Percentiles rank a stretch among this genome's conserved stretches.
Conservation (phyloP, 1,284 basidiomycete genomes). For the Ustilago tritici region DNA sequence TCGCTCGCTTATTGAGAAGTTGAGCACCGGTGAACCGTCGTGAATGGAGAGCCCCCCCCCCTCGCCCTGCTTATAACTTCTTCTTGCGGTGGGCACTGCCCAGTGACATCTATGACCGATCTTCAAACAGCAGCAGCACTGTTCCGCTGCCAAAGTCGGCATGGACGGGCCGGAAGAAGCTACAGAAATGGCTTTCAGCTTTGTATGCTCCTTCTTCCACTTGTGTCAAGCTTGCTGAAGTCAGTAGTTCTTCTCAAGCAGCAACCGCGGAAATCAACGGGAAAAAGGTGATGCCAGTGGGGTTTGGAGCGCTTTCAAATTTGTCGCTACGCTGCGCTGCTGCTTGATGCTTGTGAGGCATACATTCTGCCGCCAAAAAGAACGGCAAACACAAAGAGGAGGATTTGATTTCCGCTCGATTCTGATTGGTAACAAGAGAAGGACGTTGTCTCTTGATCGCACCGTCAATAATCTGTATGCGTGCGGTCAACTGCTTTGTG, state of each 20-base stretch:
- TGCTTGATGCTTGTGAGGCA: not conserved
- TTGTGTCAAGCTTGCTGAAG: conserved; percentile 2
- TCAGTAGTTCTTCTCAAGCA: not conserved
- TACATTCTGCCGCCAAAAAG: conserved; percentile 2
- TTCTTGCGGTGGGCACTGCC: not conserved
- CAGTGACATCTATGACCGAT: not conserved
- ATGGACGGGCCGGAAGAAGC: not conserved
- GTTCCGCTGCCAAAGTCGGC: not conserved
- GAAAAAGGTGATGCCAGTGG: not conserved
- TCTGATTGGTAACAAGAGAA: conserved; percentile 4
- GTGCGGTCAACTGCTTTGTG: not conserved
- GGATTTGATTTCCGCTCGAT: not conserved
- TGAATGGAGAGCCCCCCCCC: not conserved
- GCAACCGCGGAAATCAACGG: conserved; percentile 13
- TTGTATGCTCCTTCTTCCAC: not conserved
- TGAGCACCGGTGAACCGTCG: not conserved
- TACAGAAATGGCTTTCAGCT: not conserved
- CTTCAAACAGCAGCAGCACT: not conserved
- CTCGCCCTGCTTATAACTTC: not conserved
- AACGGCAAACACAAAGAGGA: not conserved
- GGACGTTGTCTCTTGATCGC: not conserved
- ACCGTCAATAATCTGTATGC: not conserved
- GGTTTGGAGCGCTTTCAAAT: conserved; percentile 1
- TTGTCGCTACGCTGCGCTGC: not conserved
- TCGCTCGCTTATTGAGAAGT: not conserved